Conservation (phyloP, 495 filamentous ascomycete genomes). For the Lentithecium fluviatile region DNA sequence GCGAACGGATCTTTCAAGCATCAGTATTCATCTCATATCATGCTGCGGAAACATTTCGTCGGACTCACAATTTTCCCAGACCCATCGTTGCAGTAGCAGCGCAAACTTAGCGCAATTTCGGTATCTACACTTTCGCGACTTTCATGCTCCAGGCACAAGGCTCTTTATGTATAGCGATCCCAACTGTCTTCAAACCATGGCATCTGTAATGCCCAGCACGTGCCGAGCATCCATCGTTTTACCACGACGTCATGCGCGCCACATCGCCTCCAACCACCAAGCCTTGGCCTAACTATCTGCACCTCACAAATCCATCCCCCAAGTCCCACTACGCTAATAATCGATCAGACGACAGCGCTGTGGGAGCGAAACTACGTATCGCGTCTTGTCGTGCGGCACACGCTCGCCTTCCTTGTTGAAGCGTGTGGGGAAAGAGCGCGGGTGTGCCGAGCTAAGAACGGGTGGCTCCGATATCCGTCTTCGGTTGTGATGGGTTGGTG, state of each 20-base stretch:
- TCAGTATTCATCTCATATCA: not conserved
- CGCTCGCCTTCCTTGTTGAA: too few relatives aligned
- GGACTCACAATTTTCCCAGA: slow-evolving; percentile 13
- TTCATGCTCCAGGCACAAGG: not conserved
- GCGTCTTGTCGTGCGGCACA: too few relatives aligned
- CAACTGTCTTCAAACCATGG: not conserved
- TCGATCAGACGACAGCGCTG: too few relatives aligned
- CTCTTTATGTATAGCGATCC: not conserved
- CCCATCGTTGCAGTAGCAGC: not conserved
- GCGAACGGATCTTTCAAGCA: slow-evolving; percentile 7
- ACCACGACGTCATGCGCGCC: slow-evolving; percentile 1
- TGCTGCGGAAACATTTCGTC: not conserved
- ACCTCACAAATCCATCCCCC: too few relatives aligned
- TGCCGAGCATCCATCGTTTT: not conserved
- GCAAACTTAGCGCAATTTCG: not conserved
- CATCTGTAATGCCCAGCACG: slow-evolving; percentile 2
- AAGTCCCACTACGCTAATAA: too few relatives aligned
- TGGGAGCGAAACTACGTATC: too few relatives aligned
- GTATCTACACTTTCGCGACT: not conserved
- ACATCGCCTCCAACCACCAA: not conserved
- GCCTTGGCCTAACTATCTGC: not conserved
- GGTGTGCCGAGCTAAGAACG: too few relatives aligned
- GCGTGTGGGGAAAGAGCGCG: too few relatives aligned
- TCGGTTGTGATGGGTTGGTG: too few relatives aligned
- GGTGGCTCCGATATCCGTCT: too few relatives aligned